phyloP scores from a whole-genome alignment of 495 filamentous ascomycete species.

The Penicillium goetzii region DNA sequence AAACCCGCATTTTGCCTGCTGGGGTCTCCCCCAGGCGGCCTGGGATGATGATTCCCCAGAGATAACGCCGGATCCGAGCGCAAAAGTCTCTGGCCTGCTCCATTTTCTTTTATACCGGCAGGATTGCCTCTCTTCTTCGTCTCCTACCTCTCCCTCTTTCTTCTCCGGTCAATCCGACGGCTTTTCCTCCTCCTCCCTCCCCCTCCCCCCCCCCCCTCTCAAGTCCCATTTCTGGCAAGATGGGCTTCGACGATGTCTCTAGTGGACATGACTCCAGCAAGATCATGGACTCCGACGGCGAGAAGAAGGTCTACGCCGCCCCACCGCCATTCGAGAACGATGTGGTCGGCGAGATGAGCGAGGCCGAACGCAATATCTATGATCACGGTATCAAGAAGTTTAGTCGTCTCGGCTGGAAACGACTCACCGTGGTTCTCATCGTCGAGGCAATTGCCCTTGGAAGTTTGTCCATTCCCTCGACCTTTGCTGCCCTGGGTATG shows the following conservation, averaged over 20 bases:
- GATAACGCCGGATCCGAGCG: conserved; percentile 28
- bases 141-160: neutral
- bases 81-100: conserved; percentile 1
- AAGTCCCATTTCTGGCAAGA: conserved; percentile 15
- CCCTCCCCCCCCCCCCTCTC: neutral
- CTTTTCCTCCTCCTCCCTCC: neutral
- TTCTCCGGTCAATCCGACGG: neutral
- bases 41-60: conserved; percentile 9
- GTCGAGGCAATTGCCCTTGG: conserved; percentile 69
- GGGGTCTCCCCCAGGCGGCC: neutral
- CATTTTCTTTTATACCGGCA: conserved; percentile 20
- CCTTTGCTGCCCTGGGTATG: conserved; percentile 67
- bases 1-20: conserved; percentile 15
- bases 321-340: conserved; percentile 35
- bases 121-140: neutral
- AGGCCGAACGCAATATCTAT: conserved; percentile 34
- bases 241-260: conserved; percentile 36
- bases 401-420: conserved; percentile 44
- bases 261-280: conserved; percentile 29
- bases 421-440: conserved; percentile 54
- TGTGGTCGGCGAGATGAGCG: conserved; percentile 40
- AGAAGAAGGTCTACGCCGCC: conserved; percentile 25
- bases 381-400: conserved; percentile 37
- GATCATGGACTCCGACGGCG: conserved; percentile 24
- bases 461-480: conserved; percentile 60